Conservation (phyloP, 495 filamentous ascomycete species). For the Trichocladium uniseriatum region DNA sequence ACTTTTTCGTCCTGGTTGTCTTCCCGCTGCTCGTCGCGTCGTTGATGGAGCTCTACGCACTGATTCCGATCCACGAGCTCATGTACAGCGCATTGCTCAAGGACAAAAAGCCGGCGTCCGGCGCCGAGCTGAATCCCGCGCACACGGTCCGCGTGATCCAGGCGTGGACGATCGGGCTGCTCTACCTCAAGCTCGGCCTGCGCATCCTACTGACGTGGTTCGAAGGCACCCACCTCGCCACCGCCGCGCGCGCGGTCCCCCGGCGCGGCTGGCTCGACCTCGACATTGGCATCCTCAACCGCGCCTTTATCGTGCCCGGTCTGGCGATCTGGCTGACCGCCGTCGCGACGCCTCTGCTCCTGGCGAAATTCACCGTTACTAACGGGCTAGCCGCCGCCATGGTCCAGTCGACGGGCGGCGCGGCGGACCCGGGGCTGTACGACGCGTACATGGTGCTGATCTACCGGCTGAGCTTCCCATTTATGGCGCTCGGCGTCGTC, state of each 20-base stretch:
- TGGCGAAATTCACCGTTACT: conserved; percentile 26
- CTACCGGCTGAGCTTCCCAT: conserved; percentile 67
- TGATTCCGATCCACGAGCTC: conserved; percentile 83
- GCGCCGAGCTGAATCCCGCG: conserved; percentile 26
- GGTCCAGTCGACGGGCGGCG: not conserved
- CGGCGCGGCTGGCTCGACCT: conserved; percentile 75
- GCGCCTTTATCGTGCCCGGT: conserved; percentile 70
- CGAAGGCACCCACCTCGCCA: conserved; percentile 56
- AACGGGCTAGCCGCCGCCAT: conserved; percentile 21
- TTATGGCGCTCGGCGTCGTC: conserved; percentile 41
- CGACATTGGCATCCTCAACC: conserved; percentile 65
- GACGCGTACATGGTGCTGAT: conserved; percentile 44
- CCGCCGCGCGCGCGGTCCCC: conserved; percentile 64
- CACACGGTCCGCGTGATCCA: conserved; percentile 86
- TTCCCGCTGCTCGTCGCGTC: conserved; percentile 78
- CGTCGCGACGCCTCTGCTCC: conserved; percentile 46
- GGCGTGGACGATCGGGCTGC: conserved; percentile 84
- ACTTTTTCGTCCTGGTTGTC: conserved; percentile 58
- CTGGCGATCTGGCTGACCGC: conserved; percentile 48
- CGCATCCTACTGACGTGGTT: conserved; percentile 57
- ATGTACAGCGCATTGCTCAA: conserved; percentile 36
- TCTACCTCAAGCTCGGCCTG: conserved; percentile 81
- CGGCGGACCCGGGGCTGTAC: conserved; percentile 25
- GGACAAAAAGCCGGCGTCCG: not conserved
- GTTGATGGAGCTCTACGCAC: conserved; percentile 76